Base-by-base conservation (phyloP, 768 basidiomycete species). In the Hebeloma cylindrosporum region DNA sequence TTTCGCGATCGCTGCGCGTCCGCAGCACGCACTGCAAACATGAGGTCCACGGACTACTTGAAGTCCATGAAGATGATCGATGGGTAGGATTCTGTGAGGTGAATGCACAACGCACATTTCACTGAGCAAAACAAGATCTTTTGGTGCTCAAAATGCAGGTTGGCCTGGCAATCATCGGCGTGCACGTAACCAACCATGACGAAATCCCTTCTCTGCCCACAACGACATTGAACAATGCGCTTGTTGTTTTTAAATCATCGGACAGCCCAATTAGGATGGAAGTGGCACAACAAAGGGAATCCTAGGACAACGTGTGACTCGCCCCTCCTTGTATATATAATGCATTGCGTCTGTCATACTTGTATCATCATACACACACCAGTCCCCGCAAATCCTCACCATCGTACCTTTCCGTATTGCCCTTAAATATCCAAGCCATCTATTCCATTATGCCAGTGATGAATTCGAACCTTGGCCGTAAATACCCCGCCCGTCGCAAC, bases 281-380 rank as follows among this genome's bases (percentile, higher is more conserved):
- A 14, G 22, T 34, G 32, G 42, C 29, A 48, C 18, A 37, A 48
- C 47, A 48, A 36, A 48, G 34, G 34, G 31, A 9, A 9, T 8
- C 27, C 16, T 30, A 27, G 2, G 21, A 34, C 25, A 34, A 20
- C 40, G 21, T 39, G 47, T 43, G 41, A 42, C 36, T 30, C 47
- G 47, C 41, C 40, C 27, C 21, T 2, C 7, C 35, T 32, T 21
- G 38, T 48, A 48, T 43, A 43, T 38, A 43, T 30, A 32, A 23
- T 22, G 40, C 40, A 30, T 35, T 36, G 23, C 36, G n/a, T 35
- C 16, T 5, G 29, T 11, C 11, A 14, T 18, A 8, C 7, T 30
- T 37, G 29, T 32, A 16, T 32, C n/a, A 48, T 38, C 23, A 34
- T 22, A 39, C 38, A 29, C 34, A 22, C 26, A 40, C 13, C 18